Base-by-base conservation (phyloP, 495 filamentous ascomycete species). In the Elaphomyces granulatus region DNA sequence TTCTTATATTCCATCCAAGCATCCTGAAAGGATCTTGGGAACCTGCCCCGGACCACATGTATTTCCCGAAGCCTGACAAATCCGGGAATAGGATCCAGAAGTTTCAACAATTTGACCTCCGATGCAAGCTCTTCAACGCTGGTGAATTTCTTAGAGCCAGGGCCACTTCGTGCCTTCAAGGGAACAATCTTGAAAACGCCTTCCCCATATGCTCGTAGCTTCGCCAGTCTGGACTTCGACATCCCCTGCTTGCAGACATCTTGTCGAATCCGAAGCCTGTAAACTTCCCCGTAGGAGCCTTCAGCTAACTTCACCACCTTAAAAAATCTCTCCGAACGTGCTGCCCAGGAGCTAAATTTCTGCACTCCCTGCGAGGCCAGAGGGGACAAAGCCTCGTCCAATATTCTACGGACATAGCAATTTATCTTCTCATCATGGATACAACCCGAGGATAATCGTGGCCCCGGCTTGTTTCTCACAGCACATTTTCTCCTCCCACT, bases 11-110 rank as follows among this genome's bases (percentile, higher is more conserved):
- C 58, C 31, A 83, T 74, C 60, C 75, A 86, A 14, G 85, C 83
- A 23, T 69, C 59, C 19, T 77, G 62, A 35, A 90, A 75, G 0
- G 64, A 56, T 20, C 62, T 58, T 7, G 80, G 71, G 8, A 82
- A 76, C 14, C 70, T 71, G 0, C 87, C 87, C 47, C 75, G 61
- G 0, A 93, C 64, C 6, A 94, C 64, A 34, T 81, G 77, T 4
- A 81, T 71, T 33, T 81, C 78, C 49, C 86, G 75, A 61, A 88
- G 88, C n/a, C 78, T 69, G n/a, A 85, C 83, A 56, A 92, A 94
- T n/a, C 87, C 87, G 1, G 84, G 83, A 32, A 88, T 76, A 14
- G 75, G 71, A 34, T 81, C 76, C 16, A 94, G 70, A 40, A 72
- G 77, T 41, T 84, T 77, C 15, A 87, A 76, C 40, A 90, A 79